phyloP scores from a whole-genome alignment of 208 protist species.

The Crithidia fasciculata region DNA sequence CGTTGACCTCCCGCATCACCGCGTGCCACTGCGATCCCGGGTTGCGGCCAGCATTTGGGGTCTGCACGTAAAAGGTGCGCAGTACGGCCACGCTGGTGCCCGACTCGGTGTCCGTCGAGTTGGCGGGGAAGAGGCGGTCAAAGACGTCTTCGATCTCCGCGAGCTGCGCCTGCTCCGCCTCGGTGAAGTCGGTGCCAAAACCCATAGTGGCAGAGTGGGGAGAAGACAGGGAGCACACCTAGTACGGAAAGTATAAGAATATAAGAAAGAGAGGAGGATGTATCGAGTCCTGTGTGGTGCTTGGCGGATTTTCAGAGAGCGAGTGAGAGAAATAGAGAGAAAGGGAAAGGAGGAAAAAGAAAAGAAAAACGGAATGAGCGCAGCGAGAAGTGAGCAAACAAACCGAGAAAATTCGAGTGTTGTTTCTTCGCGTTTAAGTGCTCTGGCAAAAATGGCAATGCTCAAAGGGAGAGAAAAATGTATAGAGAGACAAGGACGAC shows the following conservation, averaged over 20 bases:
- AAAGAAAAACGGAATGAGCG: too few relatives aligned
- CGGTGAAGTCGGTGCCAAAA: constrained; percentile 26
- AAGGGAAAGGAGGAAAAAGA: too few relatives aligned
- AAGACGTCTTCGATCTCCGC: constrained; percentile 23
- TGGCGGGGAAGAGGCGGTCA: constrained; percentile 15
- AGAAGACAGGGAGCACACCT: neutral
- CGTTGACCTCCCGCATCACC: constrained; percentile 37
- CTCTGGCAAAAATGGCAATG: too few relatives aligned
- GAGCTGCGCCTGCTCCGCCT: constrained; percentile 26
- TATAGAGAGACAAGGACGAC: too few relatives aligned
- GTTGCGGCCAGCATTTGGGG: neutral
- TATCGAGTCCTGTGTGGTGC: too few relatives aligned
- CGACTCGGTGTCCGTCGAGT: neutral
- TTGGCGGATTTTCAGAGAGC: too few relatives aligned
- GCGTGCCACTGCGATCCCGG: constrained; percentile 12
- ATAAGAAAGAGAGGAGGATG: too few relatives aligned
- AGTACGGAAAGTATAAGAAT: neutral
- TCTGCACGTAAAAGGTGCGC: constrained; percentile 1
- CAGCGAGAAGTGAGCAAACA: too few relatives aligned
- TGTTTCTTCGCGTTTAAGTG: too few relatives aligned
- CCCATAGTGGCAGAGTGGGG: constrained; percentile 8
- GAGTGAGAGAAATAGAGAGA: too few relatives aligned
- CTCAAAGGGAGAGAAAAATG: too few relatives aligned
- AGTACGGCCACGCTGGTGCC: constrained; percentile 1
- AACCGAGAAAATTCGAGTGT: too few relatives aligned